phyloP scores from a whole-genome alignment of 139 green algal genomes.

The Coccomyxa sp. region DNA sequence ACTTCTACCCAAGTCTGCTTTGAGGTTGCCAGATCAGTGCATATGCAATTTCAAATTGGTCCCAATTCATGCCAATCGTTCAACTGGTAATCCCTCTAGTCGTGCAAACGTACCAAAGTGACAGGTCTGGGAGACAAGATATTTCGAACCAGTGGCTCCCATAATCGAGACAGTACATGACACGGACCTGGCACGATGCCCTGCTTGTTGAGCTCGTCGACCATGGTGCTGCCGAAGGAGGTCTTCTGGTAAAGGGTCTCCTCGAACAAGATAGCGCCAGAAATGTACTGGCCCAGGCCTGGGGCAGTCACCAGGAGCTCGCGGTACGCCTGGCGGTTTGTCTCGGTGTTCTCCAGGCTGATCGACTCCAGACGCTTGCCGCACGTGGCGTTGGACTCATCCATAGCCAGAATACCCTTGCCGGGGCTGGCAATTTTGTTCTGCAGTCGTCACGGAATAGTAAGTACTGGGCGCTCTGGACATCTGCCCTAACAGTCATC shows the following conservation, averaged over 20 bases:
- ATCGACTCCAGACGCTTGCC: slow-evolving; percentile 95
- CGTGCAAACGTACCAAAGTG: no score
- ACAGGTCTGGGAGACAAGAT: no score
- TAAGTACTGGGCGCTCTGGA: neutral
- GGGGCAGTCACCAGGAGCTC: slow-evolving; percentile 91
- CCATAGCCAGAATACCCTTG: slow-evolving; percentile 94
- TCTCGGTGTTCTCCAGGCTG: slow-evolving; percentile 98
- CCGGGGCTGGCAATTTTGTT: slow-evolving; percentile 79
- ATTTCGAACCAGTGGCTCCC: no score
- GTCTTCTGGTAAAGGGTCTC: slow-evolving; percentile 98
- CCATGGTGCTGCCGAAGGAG: slow-evolving; percentile 77
- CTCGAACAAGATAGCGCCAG: slow-evolving; percentile 94
- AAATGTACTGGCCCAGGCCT: slow-evolving; percentile 88
- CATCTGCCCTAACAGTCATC: neutral
- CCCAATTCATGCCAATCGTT: no score
- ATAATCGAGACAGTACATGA: neutral
- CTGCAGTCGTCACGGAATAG: slow-evolving; percentile 30
- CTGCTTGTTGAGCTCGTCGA: slow-evolving; percentile 79
- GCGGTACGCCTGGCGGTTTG: slow-evolving; percentile 94
- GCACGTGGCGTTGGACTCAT: slow-evolving; percentile 99
- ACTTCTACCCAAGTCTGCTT: no score
- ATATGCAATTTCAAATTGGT: neutral
- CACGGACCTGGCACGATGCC: slow-evolving; percentile 24
- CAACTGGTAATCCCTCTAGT: no score
- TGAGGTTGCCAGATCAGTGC: neutral